These are phyloP conservation scores for Psidium guajava DNA, from an alignment of 345 rosid genomes.

Conservation along the genomic window DNA sequence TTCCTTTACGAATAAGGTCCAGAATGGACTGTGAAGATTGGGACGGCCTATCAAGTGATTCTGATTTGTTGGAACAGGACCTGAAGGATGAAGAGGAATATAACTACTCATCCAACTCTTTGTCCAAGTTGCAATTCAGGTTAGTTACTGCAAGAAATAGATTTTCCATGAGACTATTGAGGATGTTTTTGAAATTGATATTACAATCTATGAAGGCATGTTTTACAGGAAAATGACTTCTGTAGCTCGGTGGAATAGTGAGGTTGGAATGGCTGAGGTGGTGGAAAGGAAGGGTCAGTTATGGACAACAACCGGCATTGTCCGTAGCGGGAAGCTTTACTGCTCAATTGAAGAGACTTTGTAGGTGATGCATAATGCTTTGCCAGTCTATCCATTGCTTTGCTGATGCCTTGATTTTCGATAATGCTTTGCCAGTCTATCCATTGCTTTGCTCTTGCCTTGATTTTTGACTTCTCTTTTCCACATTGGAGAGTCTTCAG, in stretches of 20 bases:
- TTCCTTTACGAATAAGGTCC: neutral
- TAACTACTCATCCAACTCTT: neutral
- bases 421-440: neutral
- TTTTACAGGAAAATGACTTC: slow-evolving; percentile 41
- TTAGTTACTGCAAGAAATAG: neutral
- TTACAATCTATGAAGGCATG: neutral
- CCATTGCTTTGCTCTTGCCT: neutral
- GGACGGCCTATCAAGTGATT: slow-evolving; percentile 13
- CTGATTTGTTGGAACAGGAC: slow-evolving; percentile 1
- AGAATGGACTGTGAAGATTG: slow-evolving; percentile 10
- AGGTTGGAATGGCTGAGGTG: slow-evolving; percentile 55
- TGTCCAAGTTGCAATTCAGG: slow-evolving; percentile 27
- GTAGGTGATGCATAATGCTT: slow-evolving; percentile 23
- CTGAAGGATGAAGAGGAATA: slow-evolving; percentile 13
- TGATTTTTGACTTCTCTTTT: neutral
- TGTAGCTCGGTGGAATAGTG: slow-evolving; percentile 50
- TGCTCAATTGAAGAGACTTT: slow-evolving; percentile 69
- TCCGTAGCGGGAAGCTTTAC: slow-evolving; percentile 39
- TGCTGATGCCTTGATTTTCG: no score
- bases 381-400: neutral
- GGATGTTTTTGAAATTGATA: neutral
- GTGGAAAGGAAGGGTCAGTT: slow-evolving; percentile 64
- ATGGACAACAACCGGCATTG: slow-evolving; percentile 74
- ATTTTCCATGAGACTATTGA: neutral
- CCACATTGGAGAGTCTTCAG: neutral